Evolutionary conservation across 169 alveolate species (phyloP).

Genomic region (Fabrea salina): DNA sequence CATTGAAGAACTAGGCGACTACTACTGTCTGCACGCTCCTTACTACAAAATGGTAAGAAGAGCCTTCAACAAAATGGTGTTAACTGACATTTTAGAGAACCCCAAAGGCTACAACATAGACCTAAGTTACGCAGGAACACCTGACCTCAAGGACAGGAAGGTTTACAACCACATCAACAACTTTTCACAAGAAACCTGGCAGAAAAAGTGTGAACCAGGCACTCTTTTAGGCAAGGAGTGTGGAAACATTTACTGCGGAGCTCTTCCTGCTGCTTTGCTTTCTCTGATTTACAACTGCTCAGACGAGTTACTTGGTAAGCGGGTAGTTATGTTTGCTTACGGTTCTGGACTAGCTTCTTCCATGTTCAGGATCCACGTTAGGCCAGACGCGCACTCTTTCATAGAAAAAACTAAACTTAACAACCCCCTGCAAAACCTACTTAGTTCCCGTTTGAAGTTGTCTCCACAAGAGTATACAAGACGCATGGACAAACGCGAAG

Average conservation of each 20-base stretch:
- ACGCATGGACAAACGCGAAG: not conserved
- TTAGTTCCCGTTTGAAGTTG: not conserved
- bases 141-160: slow-evolving; percentile 27
- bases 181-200: slow-evolving; percentile 52
- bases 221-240: slow-evolving; percentile 57
- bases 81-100: not conserved
- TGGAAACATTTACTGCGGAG: slow-evolving; percentile 84
- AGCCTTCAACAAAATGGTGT: not conserved
- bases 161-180: slow-evolving; percentile 42
- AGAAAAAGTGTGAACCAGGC: slow-evolving; percentile 64
- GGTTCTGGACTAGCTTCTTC: slow-evolving; percentile 87
- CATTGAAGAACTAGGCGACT: slow-evolving; percentile 49
- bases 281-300: slow-evolving; percentile 54
- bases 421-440: not conserved
- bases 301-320: slow-evolving; percentile 56
- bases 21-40: slow-evolving; percentile 80
- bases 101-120: not conserved
- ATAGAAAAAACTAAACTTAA: not conserved
- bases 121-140: not conserved
- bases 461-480: slow-evolving; percentile 9
- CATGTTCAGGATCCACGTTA: slow-evolving; percentile 51
- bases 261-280: slow-evolving; percentile 67
- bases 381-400: not conserved
- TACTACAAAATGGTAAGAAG: slow-evolving; percentile 1
- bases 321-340: slow-evolving; percentile 78